Evolutionary conservation across 352 stramenopile genomes (phyloP), one percentile per base, ranked within the genome.

Genomic region (Peronospora farinosa): DNA sequence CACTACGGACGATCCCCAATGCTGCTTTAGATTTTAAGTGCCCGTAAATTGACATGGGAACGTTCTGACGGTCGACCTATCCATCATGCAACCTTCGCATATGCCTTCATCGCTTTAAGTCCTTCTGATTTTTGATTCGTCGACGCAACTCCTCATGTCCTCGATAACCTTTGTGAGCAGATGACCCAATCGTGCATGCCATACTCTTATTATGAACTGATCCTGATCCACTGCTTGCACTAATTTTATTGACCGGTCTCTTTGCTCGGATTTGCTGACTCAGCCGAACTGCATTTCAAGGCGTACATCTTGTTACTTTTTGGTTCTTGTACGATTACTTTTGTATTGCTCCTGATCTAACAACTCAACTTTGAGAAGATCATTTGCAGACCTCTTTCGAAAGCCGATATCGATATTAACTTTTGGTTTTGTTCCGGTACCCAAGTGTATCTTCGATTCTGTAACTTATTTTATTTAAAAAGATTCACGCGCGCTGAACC

Each of bases 151-250:
- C 17, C 15, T 2, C 15, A 40, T 15, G 5, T 19, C 35, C 35
- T 41, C 2, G 36, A 41, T 25, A 2, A 41, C 6, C 36, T 41
- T 41, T 17, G 36, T 41, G 12, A 2, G 5, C n/a, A 41, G 36
- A 25, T 41, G 36, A 7, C 36, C 15, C 16, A 41, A 41, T 41
- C 36, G 13, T 41, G 36, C 36, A 41, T 41, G 15, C 36, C 15
- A 41, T 9, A 41, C 17, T 2, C 15, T 8, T 9, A 41, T 6
- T 25, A n/a, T 41, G 3, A 41, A 9, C 36, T 9, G 12, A 8
- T 27, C 36, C 17, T 41, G 36, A 41, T 41, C 15, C 5, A 12
- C 16, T n/a, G 5, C 15, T 41, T 41, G 36, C 1, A 2, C 12
- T 25, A 25, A 13, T 15, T 25, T 25, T 16, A n/a, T 25, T 3